Base-by-base conservation (phyloP, 2,329 filamentous ascomycete genomes). In the Calonectria multiphialidica region DNA sequence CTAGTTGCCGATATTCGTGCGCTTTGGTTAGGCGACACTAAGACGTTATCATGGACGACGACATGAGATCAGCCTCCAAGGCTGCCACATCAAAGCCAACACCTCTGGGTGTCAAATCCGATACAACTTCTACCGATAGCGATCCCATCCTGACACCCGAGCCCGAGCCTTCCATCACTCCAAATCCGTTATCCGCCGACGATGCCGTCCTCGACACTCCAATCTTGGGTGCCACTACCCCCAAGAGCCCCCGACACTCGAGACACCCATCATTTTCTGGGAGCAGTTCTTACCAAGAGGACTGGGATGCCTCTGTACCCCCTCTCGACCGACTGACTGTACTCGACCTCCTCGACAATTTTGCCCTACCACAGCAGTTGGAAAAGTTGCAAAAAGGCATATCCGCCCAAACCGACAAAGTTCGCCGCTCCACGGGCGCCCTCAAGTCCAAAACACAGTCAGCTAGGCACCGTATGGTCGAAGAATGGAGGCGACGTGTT, bases 271-370 rank as follows among this genome's bases (percentile, higher is more conserved):
- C 95, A 18, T 95, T 95, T 82, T 95, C 94, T n/a, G 92, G 91
- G 61, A 95, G 92, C 83, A 95, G 93, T 82, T 93, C 92, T n/a
- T 95, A 95, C 79, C 94, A 97, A 70, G 94, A 97, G 78, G 95
- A 96, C 81, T 97, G 94, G 90, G 95, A 98, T 74, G 88, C 91
- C 25, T 68, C 66, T 23, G 94, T 97, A 74, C 95, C 96, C 12
- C 96, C 96, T 0, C 87, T 98, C 28, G 97, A 99, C 82, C 94
- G 95, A 64, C 88, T 99, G 66, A 96, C 94, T 45, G 91, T 98
- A 70, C 95, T 99, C 79, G 97, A 99, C 81, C 89, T 99, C 61
- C 90, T 99, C 76, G 96, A 98, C 84, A 98, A 98, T 82, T 92
- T 99, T 75, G 94, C 96, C 7, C 88, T 99, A 37, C 93, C 95